phyloP scores from a whole-genome alignment of 2,329 filamentous ascomycete genomes.

The Pezicula radicicola region DNA sequence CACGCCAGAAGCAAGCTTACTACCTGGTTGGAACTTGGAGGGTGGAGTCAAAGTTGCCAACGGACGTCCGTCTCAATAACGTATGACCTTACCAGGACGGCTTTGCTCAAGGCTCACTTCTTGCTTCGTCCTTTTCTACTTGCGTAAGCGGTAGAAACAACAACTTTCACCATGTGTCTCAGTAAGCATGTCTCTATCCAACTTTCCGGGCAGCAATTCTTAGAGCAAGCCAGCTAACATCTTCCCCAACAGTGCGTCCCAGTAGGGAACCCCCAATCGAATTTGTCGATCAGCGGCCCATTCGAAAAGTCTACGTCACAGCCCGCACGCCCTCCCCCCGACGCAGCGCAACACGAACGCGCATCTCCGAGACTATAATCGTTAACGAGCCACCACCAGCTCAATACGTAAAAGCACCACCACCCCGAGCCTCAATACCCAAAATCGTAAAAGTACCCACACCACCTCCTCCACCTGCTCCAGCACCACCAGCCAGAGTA shows the following conservation, averaged over 20 bases:
- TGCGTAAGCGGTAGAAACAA: too few species aligned
- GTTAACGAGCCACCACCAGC: constrained; percentile 8
- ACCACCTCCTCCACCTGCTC: constrained; percentile 5
- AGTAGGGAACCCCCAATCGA: background rate
- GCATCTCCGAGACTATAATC: constrained; percentile 15
- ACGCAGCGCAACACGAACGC: constrained; percentile 7
- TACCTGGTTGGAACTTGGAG: too few species aligned
- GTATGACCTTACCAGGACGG: background rate
- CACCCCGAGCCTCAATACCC: constrained; percentile 1
- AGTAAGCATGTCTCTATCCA: background rate
- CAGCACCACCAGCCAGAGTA: constrained; percentile 7
- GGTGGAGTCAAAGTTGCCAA: too few species aligned
- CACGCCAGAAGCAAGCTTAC: too few species aligned
- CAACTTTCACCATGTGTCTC: background rate
- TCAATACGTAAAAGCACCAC: constrained; percentile 13
- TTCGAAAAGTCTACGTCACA: constrained; percentile 1
- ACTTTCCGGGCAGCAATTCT: background rate
- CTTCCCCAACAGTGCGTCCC: background rate
- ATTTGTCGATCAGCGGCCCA: background rate
- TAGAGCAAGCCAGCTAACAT: background rate
- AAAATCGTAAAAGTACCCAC: constrained; percentile 7
- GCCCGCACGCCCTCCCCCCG: constrained; percentile 13
- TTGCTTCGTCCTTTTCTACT: background rate
- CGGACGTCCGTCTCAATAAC: too few species aligned
- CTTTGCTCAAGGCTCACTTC: background rate